These are phyloP conservation scores for Citrus medica DNA, from an alignment of 345 rosid genomes.

Conservation along the genomic window DNA sequence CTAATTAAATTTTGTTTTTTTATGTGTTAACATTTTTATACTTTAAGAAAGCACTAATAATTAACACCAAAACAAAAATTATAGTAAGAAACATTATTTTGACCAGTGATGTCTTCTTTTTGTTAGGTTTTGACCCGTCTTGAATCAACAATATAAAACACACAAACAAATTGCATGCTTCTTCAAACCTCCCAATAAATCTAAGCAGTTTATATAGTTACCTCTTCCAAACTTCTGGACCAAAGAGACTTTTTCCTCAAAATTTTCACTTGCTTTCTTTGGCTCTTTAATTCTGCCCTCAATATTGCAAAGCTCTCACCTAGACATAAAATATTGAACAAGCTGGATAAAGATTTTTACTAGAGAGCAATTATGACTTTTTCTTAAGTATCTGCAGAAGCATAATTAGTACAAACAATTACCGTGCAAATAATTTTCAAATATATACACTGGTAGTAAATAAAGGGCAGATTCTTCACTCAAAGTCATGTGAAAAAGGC, in stretches of 20 bases:
- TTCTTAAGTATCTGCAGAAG: background rate
- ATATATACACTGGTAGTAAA: background rate
- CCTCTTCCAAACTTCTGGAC: slow-evolving; percentile 93
- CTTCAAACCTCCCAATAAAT: background rate
- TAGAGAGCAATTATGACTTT: background rate
- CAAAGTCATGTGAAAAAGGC: background rate
- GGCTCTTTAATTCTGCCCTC: slow-evolving; percentile 73
- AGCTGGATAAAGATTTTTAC: background rate
- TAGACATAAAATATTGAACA: slow-evolving; percentile 13
- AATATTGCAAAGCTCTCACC: slow-evolving; percentile 57
- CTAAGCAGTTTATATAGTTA: slow-evolving; percentile 12
- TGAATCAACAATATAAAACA: background rate
- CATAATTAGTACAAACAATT: background rate
- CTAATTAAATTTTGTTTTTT: background rate
- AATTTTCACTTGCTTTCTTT: slow-evolving; percentile 67
- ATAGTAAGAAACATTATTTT: background rate
- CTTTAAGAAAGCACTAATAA: background rate
- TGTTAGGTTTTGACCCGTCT: too few species aligned
- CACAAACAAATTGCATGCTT: background rate
- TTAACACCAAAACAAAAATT: background rate
- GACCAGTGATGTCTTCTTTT: background rate
- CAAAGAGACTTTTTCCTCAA: slow-evolving; percentile 86
- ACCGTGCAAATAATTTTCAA: background rate
- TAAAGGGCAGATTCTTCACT: background rate
- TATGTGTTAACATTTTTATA: background rate